Base-by-base conservation (phyloP, 257 asterid genomes). In the Echites panduratus region DNA sequence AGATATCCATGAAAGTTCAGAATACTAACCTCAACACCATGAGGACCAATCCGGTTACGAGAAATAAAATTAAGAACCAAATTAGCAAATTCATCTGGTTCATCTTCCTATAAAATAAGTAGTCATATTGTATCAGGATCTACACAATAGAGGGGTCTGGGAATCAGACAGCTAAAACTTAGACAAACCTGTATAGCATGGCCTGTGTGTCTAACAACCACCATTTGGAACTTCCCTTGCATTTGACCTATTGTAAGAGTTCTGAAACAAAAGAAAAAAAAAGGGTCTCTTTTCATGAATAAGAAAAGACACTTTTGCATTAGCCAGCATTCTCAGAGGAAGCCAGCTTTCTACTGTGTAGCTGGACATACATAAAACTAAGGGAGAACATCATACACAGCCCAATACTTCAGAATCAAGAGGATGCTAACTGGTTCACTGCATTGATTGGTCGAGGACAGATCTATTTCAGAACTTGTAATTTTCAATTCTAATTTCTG, bases 211-310 rank as follows among this genome's bases (percentile, higher is more conserved):
- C 96, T 82, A 73, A 95, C 96, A 0, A 94, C 96, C 58, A 91
- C 95, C 99, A 91, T 91, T 85, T 91, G 99, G 78, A 89, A 94
- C 84, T 91, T 94, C 16, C 99, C 99, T 89, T 91, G 97, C 97
- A 91, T 88, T 84, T 91, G 97, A 78, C 99, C 97, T 44, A 94
- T 94, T 24, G 96, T 94, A 72, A 94, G 97, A 78, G 97, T 75
- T 87, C 99, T 95, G 90, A 61, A 26, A 77, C 71, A 70, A 71
- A 73, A 62, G 48, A 68, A n/a, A 56, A 68, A 41, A 17, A 53
- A 52, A 52, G n/a, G n/a, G 7, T 22, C 38, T 71, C 73, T 70
- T 47, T 50, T 72, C 74, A 78, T 26, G 12, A 69, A 32, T 26
- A 44, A 41, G n/a, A 32, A 44, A 26, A 67, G 9, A 5, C 38